A percentile compares a stretch with the other conserved stretches of the same genome.
Evolutionary conservation across 148 eudicot genomes (phyloP).

Genomic region (Chenopodium berlandieri): DNA sequence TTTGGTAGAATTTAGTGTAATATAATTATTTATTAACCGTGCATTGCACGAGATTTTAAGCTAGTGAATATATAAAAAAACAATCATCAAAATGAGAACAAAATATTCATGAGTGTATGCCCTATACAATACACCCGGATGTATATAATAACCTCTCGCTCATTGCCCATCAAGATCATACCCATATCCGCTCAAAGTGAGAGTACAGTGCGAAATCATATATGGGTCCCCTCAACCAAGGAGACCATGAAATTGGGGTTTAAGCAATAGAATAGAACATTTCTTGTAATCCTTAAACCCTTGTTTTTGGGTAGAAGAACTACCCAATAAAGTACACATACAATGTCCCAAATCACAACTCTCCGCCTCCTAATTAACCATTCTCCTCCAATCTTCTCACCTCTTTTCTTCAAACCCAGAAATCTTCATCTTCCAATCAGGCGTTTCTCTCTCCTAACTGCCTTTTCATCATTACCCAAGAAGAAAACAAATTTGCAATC

Average conservation of each 20-base stretch:
- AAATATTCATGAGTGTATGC: too few species aligned
- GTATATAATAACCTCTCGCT: too few species aligned
- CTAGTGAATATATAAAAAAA: too few species aligned
- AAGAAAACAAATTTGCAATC: constrained; percentile 19
- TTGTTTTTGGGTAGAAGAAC: background rate
- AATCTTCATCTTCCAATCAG: constrained; percentile 12
- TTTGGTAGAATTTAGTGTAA: too few species aligned
- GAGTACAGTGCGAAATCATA: too few species aligned
- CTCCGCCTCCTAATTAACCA: constrained; percentile 35
- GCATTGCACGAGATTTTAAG: too few species aligned
- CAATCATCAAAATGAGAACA: too few species aligned
- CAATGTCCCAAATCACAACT: constrained; percentile 54
- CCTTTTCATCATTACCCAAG: constrained; percentile 36
- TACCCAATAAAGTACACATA: background rate
- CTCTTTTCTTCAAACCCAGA: constrained; percentile 22
- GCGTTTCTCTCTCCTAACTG: constrained; percentile 24
- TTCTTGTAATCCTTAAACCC: constrained; percentile 20
- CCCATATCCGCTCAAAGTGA: too few species aligned
- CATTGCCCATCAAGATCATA: too few species aligned
- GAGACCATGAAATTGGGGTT: background rate
- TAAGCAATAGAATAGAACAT: background rate
- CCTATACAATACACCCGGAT: too few species aligned
- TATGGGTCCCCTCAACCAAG: too few species aligned
- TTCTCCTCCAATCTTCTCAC: constrained; percentile 18
- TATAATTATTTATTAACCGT: too few species aligned